Evolutionary conservation across 2,329 filamentous ascomycete species (phyloP).

Genomic region (Aureobasidium sp.): DNA sequence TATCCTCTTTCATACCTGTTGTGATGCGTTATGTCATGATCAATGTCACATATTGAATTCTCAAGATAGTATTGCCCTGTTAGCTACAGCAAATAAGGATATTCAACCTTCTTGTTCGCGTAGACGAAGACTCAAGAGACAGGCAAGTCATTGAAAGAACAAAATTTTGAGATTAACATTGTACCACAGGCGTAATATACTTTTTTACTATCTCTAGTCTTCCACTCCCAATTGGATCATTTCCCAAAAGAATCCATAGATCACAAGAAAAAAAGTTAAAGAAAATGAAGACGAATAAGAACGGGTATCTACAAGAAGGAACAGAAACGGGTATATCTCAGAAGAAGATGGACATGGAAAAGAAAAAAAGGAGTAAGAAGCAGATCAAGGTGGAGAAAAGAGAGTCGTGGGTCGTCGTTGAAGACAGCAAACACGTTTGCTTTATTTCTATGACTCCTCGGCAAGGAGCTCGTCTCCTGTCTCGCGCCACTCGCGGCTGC

Average conservation of each 20-base stretch:
- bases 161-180: background rate
- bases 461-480: slow-evolving; percentile 56
- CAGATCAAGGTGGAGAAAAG: background rate
- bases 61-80: too few species aligned
- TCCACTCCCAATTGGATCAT: background rate
- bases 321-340: background rate
- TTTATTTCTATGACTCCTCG: slow-evolving; percentile 17
- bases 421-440: background rate
- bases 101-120: too few species aligned
- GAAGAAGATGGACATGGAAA: background rate
- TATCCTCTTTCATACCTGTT: too few species aligned
- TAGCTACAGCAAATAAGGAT: too few species aligned
- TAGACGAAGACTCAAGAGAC: too few species aligned
- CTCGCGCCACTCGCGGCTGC: slow-evolving; percentile 87
- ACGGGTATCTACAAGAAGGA: slow-evolving; percentile 12
- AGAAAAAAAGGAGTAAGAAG: background rate
- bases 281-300: background rate
- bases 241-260: background rate
- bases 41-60: too few species aligned
- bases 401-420: slow-evolving; percentile 9
- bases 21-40: too few species aligned
- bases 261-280: background rate
- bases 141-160: background rate
- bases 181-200: background rate
- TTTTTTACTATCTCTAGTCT: background rate